Percentiles rank a stretch among this genome's conserved stretches.
These are phyloP conservation scores for Helotiales sp. DNA, from an alignment of 2,329 filamentous ascomycete species.

Conservation along the genomic window DNA sequence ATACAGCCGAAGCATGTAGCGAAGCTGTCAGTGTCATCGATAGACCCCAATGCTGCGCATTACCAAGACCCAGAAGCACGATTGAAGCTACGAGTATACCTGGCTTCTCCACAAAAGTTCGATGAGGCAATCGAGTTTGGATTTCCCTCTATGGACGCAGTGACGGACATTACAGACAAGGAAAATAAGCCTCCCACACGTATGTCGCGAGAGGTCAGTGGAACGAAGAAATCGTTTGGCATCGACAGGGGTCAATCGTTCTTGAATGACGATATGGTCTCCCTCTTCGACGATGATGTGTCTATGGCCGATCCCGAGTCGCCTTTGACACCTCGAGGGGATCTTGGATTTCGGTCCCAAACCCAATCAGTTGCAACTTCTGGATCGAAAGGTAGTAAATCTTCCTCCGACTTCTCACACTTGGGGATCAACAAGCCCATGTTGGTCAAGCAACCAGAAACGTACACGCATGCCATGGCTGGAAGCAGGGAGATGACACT, in stretches of 20 bases:
- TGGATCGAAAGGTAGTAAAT: constrained; percentile 43
- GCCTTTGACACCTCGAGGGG: constrained; percentile 41
- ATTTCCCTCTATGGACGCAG: constrained; percentile 69
- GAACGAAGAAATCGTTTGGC: constrained; percentile 39
- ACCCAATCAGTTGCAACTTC: constrained; percentile 29
- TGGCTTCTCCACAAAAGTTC: constrained; percentile 91
- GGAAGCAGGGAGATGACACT: constrained; percentile 89
- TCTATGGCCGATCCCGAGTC: constrained; percentile 65
- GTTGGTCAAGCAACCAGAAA: constrained; percentile 42
- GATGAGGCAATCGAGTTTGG: constrained; percentile 95
- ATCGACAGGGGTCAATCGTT: constrained; percentile 62
- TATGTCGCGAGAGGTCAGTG: constrained; percentile 34
- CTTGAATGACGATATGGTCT: constrained; percentile 61
- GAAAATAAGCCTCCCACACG: constrained; percentile 39
- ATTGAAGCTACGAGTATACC: constrained; percentile 81
- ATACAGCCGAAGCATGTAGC: constrained; percentile 51
- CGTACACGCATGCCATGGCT: constrained; percentile 56
- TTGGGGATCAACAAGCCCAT: constrained; percentile 36
- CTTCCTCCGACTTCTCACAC: constrained; percentile 47
- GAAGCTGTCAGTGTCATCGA: constrained; percentile 53
- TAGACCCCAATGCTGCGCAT: constrained; percentile 77
- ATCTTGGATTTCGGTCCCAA: constrained; percentile 39
- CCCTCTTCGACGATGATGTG: constrained; percentile 58
- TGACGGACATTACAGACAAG: constrained; percentile 44
- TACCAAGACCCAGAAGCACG: constrained; percentile 91